phyloP scores from a whole-genome alignment of 2,329 filamentous ascomycete species.

The Ilyonectria robusta region DNA sequence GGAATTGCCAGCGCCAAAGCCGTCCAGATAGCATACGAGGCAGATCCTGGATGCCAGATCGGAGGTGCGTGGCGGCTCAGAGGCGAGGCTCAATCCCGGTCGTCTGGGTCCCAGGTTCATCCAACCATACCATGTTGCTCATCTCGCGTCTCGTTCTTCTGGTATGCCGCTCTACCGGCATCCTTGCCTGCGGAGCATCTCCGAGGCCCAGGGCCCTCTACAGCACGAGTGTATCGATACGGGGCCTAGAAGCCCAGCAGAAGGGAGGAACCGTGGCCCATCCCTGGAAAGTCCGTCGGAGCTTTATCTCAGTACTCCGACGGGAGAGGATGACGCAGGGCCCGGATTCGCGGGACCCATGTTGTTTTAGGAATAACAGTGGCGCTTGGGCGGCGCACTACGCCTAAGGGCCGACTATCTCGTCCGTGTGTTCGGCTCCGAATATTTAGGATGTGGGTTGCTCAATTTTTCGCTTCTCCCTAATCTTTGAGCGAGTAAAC shows the following conservation, averaged over 20 bases:
- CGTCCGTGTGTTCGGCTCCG: conserved; percentile 28
- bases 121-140: conserved; percentile 17
- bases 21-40: conserved; percentile 17
- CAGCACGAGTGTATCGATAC: conserved; percentile 16
- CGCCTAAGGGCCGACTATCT: conserved; percentile 2
- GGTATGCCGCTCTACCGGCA: conserved; percentile 18
- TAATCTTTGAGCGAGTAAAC: background rate
- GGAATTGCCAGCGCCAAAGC: conserved; percentile 10
- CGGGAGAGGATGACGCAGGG: conserved; percentile 7
- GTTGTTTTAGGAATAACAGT: background rate
- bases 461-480: background rate
- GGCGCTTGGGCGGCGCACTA: conserved; percentile 6
- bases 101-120: conserved; percentile 14
- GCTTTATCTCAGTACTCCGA: conserved; percentile 22
- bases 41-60: conserved; percentile 35
- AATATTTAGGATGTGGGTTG: background rate
- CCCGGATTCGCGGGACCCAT: background rate
- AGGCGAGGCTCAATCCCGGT: conserved; percentile 31
- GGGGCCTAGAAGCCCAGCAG: conserved; percentile 4
- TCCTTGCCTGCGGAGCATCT: conserved; percentile 8
- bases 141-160: conserved; percentile 32
- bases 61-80: conserved; percentile 20
- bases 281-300: conserved; percentile 36
- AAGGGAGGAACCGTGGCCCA: conserved; percentile 1
- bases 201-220: conserved; percentile 2